A percentile compares a stretch with the other conserved stretches of the same genome.
phyloP scores from a whole-genome alignment of 805 yeast species.

The Yarrowia keelungensis region DNA sequence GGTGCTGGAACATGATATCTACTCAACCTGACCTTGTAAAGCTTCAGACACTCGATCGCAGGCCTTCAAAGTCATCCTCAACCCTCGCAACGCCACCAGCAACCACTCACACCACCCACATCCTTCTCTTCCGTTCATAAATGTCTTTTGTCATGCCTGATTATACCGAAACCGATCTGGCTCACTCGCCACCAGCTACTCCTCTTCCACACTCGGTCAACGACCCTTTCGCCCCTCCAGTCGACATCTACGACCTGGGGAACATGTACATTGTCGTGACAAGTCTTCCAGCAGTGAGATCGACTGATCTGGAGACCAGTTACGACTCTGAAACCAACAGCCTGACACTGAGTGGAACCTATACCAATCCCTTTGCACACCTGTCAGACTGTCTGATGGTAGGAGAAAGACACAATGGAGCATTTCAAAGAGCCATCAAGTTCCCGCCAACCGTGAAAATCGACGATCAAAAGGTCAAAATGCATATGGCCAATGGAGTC shows the following conservation, averaged over 20 bases:
- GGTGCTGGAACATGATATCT: too few species aligned
- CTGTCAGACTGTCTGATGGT: conserved; percentile 12
- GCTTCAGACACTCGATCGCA: too few species aligned
- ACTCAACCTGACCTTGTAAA: too few species aligned
- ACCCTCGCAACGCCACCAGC: background rate
- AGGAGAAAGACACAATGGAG: background rate
- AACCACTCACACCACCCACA: background rate
- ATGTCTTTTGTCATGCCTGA: conserved; percentile 7
- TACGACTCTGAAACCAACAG: background rate
- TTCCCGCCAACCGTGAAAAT: conserved; percentile 5
- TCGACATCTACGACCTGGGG: conserved; percentile 25
- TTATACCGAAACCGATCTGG: conserved; percentile 10
- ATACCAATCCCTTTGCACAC: conserved; percentile 19
- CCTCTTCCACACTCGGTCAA: background rate
- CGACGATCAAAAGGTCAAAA: background rate
- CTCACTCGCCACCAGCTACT: conserved; percentile 15
- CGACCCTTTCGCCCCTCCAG: conserved; percentile 16
- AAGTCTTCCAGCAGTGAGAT: conserved; percentile 7
- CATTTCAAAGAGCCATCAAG: background rate
- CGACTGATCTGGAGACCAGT: background rate
- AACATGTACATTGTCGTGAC: conserved; percentile 18
- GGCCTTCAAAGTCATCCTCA: background rate
- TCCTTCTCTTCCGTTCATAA: background rate
- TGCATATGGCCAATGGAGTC: conserved; percentile 26
- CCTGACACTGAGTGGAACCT: background rate